Conservation (phyloP, 2,329 filamentous ascomycete genomes). For the Ramichloridium luteum region DNA sequence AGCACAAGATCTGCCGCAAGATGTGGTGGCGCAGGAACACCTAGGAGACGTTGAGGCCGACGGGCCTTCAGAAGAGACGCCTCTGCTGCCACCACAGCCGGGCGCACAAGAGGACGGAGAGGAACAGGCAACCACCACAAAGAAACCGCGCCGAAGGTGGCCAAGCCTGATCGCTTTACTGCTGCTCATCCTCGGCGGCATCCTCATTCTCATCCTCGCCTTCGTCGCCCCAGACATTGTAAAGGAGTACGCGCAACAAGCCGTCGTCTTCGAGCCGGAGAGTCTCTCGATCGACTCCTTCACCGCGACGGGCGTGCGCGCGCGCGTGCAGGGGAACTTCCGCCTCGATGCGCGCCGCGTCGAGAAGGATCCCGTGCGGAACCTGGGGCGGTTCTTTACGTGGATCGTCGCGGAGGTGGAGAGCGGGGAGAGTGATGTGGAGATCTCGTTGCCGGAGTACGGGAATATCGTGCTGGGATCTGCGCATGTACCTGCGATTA, state of each 20-base stretch:
- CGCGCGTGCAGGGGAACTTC: conserved; percentile 72
- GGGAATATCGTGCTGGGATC: conserved; percentile 64
- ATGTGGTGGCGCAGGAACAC: too few species aligned
- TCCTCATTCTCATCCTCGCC: conserved; percentile 61
- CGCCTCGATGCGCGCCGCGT: conserved; percentile 68
- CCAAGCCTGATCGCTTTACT: conserved; percentile 64
- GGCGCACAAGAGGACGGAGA: background rate
- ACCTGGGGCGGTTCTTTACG: conserved; percentile 65
- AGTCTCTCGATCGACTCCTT: conserved; percentile 77
- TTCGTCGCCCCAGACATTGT: conserved; percentile 73
- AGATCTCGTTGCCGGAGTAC: conserved; percentile 75
- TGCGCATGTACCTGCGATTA: conserved; percentile 61
- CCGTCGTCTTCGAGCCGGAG: conserved; percentile 68
- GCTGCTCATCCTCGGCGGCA: conserved; percentile 48
- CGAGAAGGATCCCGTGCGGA: conserved; percentile 54
- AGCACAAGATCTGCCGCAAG: too few species aligned
- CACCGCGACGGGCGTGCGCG: conserved; percentile 62
- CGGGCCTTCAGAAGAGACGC: too few species aligned
- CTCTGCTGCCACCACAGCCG: conserved; percentile 2
- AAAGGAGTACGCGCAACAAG: conserved; percentile 75
- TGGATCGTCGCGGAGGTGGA: conserved; percentile 69
- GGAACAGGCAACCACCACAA: conserved; percentile 1
- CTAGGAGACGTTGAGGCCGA: too few species aligned
- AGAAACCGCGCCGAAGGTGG: conserved; percentile 47
- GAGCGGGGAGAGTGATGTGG: conserved; percentile 57